These are phyloP conservation scores for Pichia sp. DNA, from an alignment of 1,139 yeast species.

Conservation along the genomic window DNA sequence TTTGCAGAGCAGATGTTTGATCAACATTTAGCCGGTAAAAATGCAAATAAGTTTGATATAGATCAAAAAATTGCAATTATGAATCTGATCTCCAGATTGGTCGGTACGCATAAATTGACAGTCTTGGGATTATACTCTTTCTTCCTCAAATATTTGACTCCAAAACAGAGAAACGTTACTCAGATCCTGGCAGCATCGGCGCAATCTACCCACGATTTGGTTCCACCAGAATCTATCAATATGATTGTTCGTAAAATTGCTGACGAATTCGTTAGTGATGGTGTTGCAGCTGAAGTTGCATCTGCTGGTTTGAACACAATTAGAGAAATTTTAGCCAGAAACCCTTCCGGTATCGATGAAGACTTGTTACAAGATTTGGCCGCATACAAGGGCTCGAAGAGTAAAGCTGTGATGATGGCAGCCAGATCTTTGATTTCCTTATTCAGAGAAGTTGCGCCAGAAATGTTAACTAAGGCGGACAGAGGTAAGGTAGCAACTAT, in stretches of 20 bases:
- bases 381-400: conserved; percentile 85
- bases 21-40: conserved; percentile 62
- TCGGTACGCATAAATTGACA: conserved; percentile 90
- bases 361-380: conserved; percentile 80
- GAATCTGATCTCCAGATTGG: conserved; percentile 78
- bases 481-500: conserved; percentile 88
- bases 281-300: conserved; percentile 96
- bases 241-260: conserved; percentile 86
- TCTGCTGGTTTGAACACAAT: conserved; percentile 96
- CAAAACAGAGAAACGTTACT: conserved; percentile 90
- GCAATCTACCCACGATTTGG: conserved; percentile 92
- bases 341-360: conserved; percentile 88
- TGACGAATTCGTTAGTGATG: conserved; percentile 95
- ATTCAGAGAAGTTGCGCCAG: conserved; percentile 93
- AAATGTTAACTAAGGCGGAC: conserved; percentile 82
- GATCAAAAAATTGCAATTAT: conserved; percentile 86
- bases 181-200: conserved; percentile 96
- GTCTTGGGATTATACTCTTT: conserved; percentile 85
- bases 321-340: conserved; percentile 84
- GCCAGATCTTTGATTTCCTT: conserved; percentile 82
- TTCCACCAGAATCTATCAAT: conserved; percentile 85
- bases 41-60: conserved; percentile 54
- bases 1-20: conserved; percentile 81
- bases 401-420: conserved; percentile 91
- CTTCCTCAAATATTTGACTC: conserved; percentile 82